phyloP scores from a whole-genome alignment of 1,139 yeast species.

The Suhomyces wounanorum region DNA sequence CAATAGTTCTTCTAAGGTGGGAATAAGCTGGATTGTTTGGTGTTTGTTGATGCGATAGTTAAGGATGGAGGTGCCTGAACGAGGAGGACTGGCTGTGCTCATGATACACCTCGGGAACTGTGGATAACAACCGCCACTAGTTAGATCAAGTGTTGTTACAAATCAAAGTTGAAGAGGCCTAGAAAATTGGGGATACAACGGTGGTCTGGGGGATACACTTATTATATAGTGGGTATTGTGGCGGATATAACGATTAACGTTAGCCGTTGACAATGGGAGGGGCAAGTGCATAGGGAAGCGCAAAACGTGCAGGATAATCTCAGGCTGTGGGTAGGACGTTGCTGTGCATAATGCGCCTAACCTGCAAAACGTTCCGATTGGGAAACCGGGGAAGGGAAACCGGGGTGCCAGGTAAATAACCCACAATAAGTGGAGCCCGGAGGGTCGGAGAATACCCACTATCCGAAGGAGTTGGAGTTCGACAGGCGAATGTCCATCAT shows the following conservation, averaged over 20 bases:
- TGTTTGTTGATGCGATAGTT: constrained; percentile 14
- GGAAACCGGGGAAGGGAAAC: not conserved
- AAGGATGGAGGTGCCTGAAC: constrained; percentile 10
- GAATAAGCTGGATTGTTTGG: constrained; percentile 14
- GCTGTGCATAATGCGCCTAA: constrained; percentile 1
- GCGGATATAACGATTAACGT: constrained; percentile 7
- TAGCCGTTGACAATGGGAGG: constrained; percentile 9
- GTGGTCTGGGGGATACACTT: not conserved
- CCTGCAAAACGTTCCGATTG: not conserved
- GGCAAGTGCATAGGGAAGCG: constrained; percentile 5
- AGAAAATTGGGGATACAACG: not conserved
- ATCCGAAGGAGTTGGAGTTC: not conserved
- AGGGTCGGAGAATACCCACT: not conserved
- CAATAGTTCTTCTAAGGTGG: constrained; percentile 15
- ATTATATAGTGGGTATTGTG: constrained; percentile 5
- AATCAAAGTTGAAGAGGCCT: not conserved
- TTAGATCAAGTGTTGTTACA: not conserved
- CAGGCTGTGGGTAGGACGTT: constrained; percentile 1
- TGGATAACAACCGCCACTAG: not conserved
- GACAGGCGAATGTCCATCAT: not conserved
- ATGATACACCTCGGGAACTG: constrained; percentile 4
- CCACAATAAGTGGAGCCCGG: not conserved
- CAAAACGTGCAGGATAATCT: constrained; percentile 1
- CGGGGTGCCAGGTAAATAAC: not conserved
- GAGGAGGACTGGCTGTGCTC: constrained; percentile 8